These are phyloP conservation scores for Globisporangium viniferum DNA, from an alignment of 352 stramenopile genomes.

Conservation along the genomic window DNA sequence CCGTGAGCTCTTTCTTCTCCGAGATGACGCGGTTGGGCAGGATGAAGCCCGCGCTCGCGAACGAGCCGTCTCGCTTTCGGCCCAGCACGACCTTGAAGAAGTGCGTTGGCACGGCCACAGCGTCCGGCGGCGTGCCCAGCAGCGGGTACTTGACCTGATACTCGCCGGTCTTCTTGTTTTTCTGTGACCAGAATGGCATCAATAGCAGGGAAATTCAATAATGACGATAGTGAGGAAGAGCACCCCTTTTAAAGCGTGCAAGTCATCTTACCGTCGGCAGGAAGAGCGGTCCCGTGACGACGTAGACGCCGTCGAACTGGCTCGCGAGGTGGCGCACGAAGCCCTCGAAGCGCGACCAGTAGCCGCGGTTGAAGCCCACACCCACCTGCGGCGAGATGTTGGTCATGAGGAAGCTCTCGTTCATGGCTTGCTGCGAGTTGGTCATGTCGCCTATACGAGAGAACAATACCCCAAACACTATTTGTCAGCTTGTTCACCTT, in stretches of 20 bases:
- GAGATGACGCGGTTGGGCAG: conserved; percentile 89
- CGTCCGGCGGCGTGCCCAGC: conserved; percentile 83
- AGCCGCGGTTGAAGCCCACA: conserved; percentile 84
- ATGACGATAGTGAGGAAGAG: neutral
- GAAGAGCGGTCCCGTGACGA: conserved; percentile 94
- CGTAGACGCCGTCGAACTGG: conserved; percentile 79
- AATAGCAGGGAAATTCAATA: neutral
- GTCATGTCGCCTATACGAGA: conserved; percentile 77
- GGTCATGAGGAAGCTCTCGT: conserved; percentile 95
- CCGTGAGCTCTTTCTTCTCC: conserved; percentile 64
- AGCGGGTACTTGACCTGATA: conserved; percentile 73
- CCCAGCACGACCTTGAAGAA: conserved; percentile 96
- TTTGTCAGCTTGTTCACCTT: too few species aligned
- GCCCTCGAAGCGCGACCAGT: conserved; percentile 85
- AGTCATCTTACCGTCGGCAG: conserved; percentile 60
- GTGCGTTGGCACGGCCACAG: conserved; percentile 92
- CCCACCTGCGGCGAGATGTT: conserved; percentile 94
- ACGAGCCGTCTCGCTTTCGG: conserved; percentile 38
- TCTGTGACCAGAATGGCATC: conserved; percentile 25
- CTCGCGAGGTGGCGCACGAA: conserved; percentile 83
- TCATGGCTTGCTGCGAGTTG: conserved; percentile 72
- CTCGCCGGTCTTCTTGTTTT: conserved; percentile 61
- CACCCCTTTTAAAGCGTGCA: neutral
- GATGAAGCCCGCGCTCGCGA: conserved; percentile 91
- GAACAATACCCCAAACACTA: neutral